Evolutionary conservation across 2,329 filamentous ascomycete species (phyloP).

Genomic region (Verticillium alfalfae): DNA sequence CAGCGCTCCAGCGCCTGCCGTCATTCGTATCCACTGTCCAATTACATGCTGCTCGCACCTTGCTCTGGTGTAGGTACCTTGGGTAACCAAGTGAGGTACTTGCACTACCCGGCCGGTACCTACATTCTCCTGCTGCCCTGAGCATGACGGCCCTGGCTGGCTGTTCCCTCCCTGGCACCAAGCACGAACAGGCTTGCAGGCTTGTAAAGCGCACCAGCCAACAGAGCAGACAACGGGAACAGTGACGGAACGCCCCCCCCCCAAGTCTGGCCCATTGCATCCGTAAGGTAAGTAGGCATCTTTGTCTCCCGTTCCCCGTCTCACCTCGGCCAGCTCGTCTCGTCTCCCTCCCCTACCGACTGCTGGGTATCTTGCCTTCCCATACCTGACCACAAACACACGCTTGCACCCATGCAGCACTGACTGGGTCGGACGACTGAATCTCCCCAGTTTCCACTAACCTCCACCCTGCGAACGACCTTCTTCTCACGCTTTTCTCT

Average conservation of each 20-base stretch:
- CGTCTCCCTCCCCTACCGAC: not conserved
- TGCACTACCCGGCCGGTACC: too few relatives aligned
- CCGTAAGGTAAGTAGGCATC: too few relatives aligned
- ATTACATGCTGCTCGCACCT: not conserved
- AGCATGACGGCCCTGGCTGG: not conserved
- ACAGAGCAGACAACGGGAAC: not conserved
- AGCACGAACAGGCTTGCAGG: not conserved
- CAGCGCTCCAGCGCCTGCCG: constrained; percentile 1
- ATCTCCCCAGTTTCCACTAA: not conserved
- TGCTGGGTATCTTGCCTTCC: not conserved
- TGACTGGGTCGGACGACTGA: not conserved
- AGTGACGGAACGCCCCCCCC: not conserved
- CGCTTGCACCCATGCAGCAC: not conserved
- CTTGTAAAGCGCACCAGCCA: not conserved
- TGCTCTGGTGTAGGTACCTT: not conserved
- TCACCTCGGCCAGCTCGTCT: not conserved
- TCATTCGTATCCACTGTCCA: not conserved
- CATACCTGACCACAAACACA: not conserved
- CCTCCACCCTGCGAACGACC: not conserved
- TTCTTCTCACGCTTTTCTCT: not conserved
- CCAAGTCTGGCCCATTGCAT: too few relatives aligned
- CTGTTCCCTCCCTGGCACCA: not conserved
- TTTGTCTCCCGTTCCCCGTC: not conserved
- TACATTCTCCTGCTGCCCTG: not conserved
- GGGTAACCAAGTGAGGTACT: too few relatives aligned